Evolutionary conservation across 1,284 basidiomycete species (phyloP), one percentile per base, ranked within the genome.

Genomic region (Hortiboletus rubellus): DNA sequence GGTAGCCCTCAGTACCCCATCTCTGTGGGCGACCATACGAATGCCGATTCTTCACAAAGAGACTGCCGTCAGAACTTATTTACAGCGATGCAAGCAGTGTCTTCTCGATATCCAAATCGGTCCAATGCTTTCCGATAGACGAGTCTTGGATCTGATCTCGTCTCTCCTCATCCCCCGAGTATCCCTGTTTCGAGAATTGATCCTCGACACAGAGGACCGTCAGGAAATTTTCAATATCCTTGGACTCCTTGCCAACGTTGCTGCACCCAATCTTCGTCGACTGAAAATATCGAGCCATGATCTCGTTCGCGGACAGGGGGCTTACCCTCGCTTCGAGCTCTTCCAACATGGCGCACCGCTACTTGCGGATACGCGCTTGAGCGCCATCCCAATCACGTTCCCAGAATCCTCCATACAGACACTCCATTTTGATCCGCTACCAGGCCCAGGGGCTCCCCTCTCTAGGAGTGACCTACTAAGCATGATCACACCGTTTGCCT

Each of bases 41-140:
- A 60, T 71, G n/a, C 69, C 69, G 12, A 71, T 71, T 22, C 66
- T 74, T 50, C 69, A 71, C 60, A 66, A 59, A n/a, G 72, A 73
- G 14, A 48, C 42, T 31, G 64, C 69, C 30, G 52, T 74, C 46
- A 61, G 47, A 54, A 46, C 58, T 2, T 71, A 71, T 52, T 49
- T 71, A 14, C 55, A 72, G 18, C 60, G 69, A 44, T 73, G 71
- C 66, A 64, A 66, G 42, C 70, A 72, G 38, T 72, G 67, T 38
- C 71, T 63, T 42, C 70, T 70, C 30, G 59, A 63, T 50, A 57
- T 70, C 34, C 69, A 70, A 18, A 63, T 70, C 37, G 69, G 69
- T 30, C 69, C 69, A 50, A 56, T 65, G 44, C 50, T 71, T 31
- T 70, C 67, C 24, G 68, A 73, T 27, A 62, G 57, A 18, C 60